A percentile compares a stretch with the other conserved stretches of the same genome.
These are phyloP conservation scores for Colletotrichum trifolii DNA, from an alignment of 2,329 filamentous ascomycete genomes.

Conservation along the genomic window DNA sequence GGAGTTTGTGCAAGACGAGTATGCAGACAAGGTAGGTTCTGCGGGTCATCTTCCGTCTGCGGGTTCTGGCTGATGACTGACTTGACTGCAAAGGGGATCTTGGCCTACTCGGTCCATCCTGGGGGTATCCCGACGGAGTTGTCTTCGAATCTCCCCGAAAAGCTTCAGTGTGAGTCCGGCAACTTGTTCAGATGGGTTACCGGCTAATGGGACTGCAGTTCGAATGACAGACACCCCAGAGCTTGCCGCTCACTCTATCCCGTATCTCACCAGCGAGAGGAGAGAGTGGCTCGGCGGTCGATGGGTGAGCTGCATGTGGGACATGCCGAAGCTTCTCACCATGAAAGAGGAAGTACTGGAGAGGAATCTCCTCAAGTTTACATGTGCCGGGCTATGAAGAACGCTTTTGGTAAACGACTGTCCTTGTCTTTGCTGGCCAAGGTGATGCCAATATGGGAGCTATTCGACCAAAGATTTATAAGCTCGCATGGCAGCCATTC, in stretches of 20 bases:
- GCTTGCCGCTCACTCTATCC: slow-evolving; percentile 32
- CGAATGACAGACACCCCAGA: slow-evolving; percentile 36
- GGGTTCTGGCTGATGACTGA: background rate
- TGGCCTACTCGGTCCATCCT: slow-evolving; percentile 54
- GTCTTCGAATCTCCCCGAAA: slow-evolving; percentile 33
- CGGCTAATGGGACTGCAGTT: slow-evolving; percentile 6
- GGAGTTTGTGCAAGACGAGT: slow-evolving; percentile 60
- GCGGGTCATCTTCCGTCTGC: background rate
- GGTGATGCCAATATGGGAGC: too few relatives aligned
- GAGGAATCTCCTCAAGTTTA: slow-evolving; percentile 32
- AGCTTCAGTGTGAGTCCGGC: slow-evolving; percentile 21
- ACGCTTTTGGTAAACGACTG: too few relatives aligned
- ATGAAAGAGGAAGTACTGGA: slow-evolving; percentile 31
- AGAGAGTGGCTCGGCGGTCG: slow-evolving; percentile 33
- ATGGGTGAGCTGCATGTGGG: slow-evolving; percentile 38
- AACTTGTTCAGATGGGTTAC: fast-evolving
- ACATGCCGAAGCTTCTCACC: slow-evolving; percentile 19
- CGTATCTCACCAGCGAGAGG: slow-evolving; percentile 30
- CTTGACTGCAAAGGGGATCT: slow-evolving; percentile 46
- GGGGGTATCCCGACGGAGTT: slow-evolving; percentile 51
- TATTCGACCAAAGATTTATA: too few relatives aligned
- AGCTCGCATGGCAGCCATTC: too few relatives aligned
- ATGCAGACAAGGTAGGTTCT: slow-evolving; percentile 41
- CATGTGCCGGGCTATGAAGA: slow-evolving; percentile 28
- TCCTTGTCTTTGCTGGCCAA: too few relatives aligned